Base-by-base conservation (phyloP, 2,329 filamentous ascomycete species). In the Tolypocladium tropicale region DNA sequence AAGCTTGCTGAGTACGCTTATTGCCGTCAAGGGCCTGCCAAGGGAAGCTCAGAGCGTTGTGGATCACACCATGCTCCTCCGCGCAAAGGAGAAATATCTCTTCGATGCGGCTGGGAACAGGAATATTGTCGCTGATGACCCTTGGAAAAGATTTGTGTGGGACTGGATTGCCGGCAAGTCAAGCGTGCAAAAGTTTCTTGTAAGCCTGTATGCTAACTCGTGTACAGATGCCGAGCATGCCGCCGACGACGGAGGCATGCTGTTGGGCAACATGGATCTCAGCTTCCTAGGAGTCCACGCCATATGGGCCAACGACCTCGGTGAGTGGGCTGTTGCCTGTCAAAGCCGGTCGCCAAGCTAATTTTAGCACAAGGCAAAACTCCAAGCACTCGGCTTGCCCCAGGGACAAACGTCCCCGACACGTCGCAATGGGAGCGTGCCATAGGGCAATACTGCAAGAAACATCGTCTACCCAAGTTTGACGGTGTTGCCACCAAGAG, bases 91-190 rank as follows among this genome's bases (percentile, higher is more conserved):
- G 61, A 79, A 76, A 55, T 87, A 86, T 59, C 70, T 86, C 0
- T 85, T 86, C 58, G 76, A 91, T 63, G 84, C 83, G 57, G 70
- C 72, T 18, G 79, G 75, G 52, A 94, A 94, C 64, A 79, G 80
- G 59, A 72, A 78, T 6, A 79, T 92, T n/a, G 78, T 88, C 1
- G 75, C 78, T 6, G 87, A 90, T 58, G 85, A 92, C 63, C 82
- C 81, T 33, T 89, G 88, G 82, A 74, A 93, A n/a, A 79, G 84
- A 56, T 86, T 88, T 56, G 74, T 89, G n/a, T 95, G 90, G 90
- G 81, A 83, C 51, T 89, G 88, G 78, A 77, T 92, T 52, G 78
- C 81, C 57, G 83, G 87, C 84, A 65, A 65, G 75, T 77, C 14
- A 39, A 14, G 23, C 14, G 34, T 32, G 28, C 5, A 30, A 39